Percentiles rank a stretch among this genome's conserved stretches.
phyloP scores from a whole-genome alignment of 352 stramenopile genomes.

The Globisporangium paroecandrum region DNA sequence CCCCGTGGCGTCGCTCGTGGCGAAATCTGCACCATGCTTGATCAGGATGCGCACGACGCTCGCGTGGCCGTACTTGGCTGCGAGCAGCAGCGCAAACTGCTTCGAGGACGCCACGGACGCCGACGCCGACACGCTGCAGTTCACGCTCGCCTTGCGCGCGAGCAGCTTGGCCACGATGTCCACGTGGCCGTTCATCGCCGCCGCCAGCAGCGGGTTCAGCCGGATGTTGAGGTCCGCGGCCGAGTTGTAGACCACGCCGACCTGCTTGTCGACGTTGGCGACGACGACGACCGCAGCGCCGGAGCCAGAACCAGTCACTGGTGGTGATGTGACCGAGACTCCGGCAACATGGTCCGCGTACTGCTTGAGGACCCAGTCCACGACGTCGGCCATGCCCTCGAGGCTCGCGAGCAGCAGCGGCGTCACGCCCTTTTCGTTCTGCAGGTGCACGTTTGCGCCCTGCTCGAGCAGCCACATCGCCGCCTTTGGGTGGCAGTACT shows the following conservation, averaged over 20 bases:
- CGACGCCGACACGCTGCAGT: slow-evolving; percentile 18
- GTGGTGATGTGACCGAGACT: not conserved
- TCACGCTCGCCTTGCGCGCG: slow-evolving; percentile 24
- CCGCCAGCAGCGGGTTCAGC: slow-evolving; percentile 52
- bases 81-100: slow-evolving; percentile 83
- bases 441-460: slow-evolving; percentile 34
- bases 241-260: slow-evolving; percentile 78
- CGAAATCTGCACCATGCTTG: slow-evolving; percentile 32
- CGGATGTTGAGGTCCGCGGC: slow-evolving; percentile 54
- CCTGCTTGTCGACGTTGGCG: slow-evolving; percentile 35
- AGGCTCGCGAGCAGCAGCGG: slow-evolving; percentile 65
- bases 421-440: slow-evolving; percentile 75
- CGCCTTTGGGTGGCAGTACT: slow-evolving; percentile 54
- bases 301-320: not conserved
- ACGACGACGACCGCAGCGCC: not conserved
- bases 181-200: slow-evolving; percentile 71
- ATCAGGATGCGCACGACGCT: slow-evolving; percentile 79
- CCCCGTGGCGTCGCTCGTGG: slow-evolving; percentile 35
- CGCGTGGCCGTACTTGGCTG: slow-evolving; percentile 90
- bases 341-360: not conserved
- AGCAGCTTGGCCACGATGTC: slow-evolving; percentile 51
- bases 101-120: slow-evolving; percentile 15
- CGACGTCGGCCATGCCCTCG: slow-evolving; percentile 51
- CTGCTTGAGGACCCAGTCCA: slow-evolving; percentile 36
- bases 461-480: slow-evolving; percentile 55